phyloP scores from a whole-genome alignment of 2,329 filamentous ascomycete genomes.

The Chaetomiaceae sp. region DNA sequence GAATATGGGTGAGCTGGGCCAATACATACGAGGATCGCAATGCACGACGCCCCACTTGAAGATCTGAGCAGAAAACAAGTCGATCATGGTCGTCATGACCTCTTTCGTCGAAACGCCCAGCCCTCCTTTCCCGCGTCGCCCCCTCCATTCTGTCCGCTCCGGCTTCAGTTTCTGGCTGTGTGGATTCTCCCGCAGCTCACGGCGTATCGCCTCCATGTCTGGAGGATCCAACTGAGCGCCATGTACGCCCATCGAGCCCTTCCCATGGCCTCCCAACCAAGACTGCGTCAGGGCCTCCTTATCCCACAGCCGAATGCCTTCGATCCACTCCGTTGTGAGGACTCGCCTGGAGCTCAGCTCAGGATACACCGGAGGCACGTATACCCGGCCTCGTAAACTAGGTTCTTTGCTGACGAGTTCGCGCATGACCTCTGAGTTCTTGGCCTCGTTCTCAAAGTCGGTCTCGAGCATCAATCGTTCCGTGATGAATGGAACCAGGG shows the following conservation, averaged over 20 bases:
- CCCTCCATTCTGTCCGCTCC: slow-evolving; percentile 73
- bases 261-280: slow-evolving; percentile 74
- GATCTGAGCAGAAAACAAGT: slow-evolving; percentile 95
- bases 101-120: slow-evolving; percentile 77
- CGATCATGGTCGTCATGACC: slow-evolving; percentile 95
- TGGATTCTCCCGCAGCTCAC: slow-evolving; percentile 47
- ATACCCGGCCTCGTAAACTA: slow-evolving; percentile 72
- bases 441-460: slow-evolving; percentile 87
- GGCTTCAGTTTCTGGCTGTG: slow-evolving; percentile 67
- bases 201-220: slow-evolving; percentile 43
- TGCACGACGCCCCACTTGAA: slow-evolving; percentile 95
- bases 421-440: slow-evolving; percentile 83
- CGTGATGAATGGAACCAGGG: slow-evolving; percentile 84
- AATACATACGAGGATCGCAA: slow-evolving; percentile 68
- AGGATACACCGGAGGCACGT: slow-evolving; percentile 79
- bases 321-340: slow-evolving; percentile 96
- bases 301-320: slow-evolving; percentile 89
- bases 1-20: neutral
- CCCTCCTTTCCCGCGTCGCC: slow-evolving; percentile 67
- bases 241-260: slow-evolving; percentile 73
- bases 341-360: slow-evolving; percentile 79
- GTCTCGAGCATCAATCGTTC: slow-evolving; percentile 91
- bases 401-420: slow-evolving; percentile 70
- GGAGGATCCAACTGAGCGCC: slow-evolving; percentile 57
- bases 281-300: slow-evolving; percentile 71